Evolutionary conservation across 2,329 filamentous ascomycete genomes (phyloP), one percentile per base, ranked within the genome.

Genomic region (Fusarium sp.): DNA sequence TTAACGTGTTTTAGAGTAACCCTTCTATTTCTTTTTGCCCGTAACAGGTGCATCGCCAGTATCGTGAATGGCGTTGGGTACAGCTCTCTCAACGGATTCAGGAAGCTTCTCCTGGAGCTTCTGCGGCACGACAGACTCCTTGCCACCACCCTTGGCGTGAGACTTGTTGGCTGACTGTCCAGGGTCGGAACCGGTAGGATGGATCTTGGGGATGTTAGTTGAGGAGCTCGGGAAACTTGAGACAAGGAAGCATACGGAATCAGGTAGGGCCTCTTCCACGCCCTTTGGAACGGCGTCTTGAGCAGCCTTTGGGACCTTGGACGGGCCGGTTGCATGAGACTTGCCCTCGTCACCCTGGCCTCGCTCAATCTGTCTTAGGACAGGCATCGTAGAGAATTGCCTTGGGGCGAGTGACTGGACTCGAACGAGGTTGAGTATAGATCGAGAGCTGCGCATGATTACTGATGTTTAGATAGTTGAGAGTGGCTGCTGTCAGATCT

Each of bases 21-120:
- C 7, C 2, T 2, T 29, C 11, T 53, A 61, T 29, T 68, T 24
- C 38, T 59, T 68, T 2, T 58, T n/a, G 7, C 59, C 51, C 6
- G 43, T 31, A 4, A 51, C 50, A 12, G 43, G 25, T 2, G 61
- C 7, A 22, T 69, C 68, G 0, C 65, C 66, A 1, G 67, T 67
- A 7, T 72, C 45, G 15, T 71, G 68, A 7, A 71, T 49, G 2
- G 32, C 49, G 11, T 69, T 70, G 0, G 59, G 65, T 3, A 69
- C 61, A 6, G 69, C 67, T 12, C 64, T 50, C 36, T 71, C 67
- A 7, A 71, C 24, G 6, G 54, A 58, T 39, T 71, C 69, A 0
- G 69, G 67, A 2, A 71, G 29, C 22, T 58, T 67, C 48, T 71
- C 65, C 41, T 69, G 69, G 1, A 70, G 7, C 36, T 69, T 69